Conservation (phyloP, 164 flowering plant species). For the Amborella trichopoda region DNA sequence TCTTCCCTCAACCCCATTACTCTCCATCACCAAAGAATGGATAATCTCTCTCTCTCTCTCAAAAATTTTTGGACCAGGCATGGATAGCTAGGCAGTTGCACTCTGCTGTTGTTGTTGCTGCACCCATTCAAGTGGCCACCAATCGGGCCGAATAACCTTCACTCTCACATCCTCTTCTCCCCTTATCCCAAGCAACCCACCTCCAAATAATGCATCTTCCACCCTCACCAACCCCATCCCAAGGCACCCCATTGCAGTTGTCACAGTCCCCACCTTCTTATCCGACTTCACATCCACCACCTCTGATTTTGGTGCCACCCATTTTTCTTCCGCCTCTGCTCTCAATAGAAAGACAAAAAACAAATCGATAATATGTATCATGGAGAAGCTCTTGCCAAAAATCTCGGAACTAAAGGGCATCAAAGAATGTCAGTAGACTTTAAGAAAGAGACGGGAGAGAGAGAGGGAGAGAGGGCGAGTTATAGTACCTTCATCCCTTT, state of each 20-base stretch:
- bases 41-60: no score
- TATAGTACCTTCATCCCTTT: conserved; percentile 48
- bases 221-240: conserved; percentile 67
- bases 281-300: conserved; percentile 30
- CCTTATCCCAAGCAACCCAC: conserved; percentile 28
- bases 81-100: conserved; percentile 32
- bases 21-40: no score
- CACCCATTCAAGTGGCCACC: conserved; percentile 95
- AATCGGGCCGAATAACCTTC: conserved; percentile 52
- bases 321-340: conserved; percentile 47
- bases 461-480: no score
- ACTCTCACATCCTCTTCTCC: conserved; percentile 50
- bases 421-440: neutral
- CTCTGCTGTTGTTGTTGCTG: conserved; percentile 28
- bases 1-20: no score
- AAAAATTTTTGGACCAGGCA: no score
- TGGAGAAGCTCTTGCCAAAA: neutral
- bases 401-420: neutral
- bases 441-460: neutral
- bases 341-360: neutral
- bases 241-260: conserved; percentile 56
- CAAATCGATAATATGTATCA: neutral
- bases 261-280: conserved; percentile 62
- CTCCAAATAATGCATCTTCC: conserved; percentile 58
- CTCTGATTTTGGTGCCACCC: conserved; percentile 57